Conservation (phyloP, 2,329 filamentous ascomycete genomes). For the Leptoxyphium fumago region DNA sequence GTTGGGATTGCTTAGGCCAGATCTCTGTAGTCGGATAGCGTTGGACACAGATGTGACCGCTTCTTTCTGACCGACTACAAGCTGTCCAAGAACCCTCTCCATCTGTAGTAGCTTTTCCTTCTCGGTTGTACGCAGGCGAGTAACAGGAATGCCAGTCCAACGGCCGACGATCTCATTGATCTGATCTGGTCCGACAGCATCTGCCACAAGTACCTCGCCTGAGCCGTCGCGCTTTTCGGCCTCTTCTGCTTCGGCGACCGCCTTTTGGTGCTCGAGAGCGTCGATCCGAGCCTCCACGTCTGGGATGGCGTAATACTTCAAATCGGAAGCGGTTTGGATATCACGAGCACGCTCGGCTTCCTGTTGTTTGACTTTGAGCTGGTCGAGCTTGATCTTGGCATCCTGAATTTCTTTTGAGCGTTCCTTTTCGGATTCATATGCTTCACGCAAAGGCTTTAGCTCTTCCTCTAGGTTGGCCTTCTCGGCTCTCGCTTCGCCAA, state of each 20-base stretch:
- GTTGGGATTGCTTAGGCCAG: constrained; percentile 87
- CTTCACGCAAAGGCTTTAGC: constrained; percentile 76
- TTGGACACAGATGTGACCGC: constrained; percentile 88
- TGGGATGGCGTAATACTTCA: constrained; percentile 94
- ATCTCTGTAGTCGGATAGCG: constrained; percentile 86
- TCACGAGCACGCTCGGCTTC: constrained; percentile 83
- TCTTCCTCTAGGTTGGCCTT: constrained; percentile 92
- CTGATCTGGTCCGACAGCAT: constrained; percentile 89
- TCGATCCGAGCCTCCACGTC: constrained; percentile 74
- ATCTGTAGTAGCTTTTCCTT: constrained; percentile 98
- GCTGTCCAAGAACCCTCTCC: constrained; percentile 70
- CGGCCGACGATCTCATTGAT: constrained; percentile 97
- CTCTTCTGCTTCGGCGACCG: constrained; percentile 63
- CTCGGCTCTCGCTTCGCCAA: constrained; percentile 73
- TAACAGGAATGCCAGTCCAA: constrained; percentile 98
- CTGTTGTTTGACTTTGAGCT: constrained; percentile 78
- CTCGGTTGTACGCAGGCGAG: constrained; percentile 81
- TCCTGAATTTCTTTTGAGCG: constrained; percentile 76
- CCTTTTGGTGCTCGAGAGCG: constrained; percentile 60
- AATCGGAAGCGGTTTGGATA: constrained; percentile 74
- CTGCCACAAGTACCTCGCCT: constrained; percentile 63
- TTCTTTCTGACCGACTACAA: constrained; percentile 89
- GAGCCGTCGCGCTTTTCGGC: constrained; percentile 39
- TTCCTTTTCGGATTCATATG: constrained; percentile 87
- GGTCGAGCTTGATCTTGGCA: constrained; percentile 86